Conservation (phyloP, 2,329 filamentous ascomycete genomes). For the Arthroderma uncinatum region DNA sequence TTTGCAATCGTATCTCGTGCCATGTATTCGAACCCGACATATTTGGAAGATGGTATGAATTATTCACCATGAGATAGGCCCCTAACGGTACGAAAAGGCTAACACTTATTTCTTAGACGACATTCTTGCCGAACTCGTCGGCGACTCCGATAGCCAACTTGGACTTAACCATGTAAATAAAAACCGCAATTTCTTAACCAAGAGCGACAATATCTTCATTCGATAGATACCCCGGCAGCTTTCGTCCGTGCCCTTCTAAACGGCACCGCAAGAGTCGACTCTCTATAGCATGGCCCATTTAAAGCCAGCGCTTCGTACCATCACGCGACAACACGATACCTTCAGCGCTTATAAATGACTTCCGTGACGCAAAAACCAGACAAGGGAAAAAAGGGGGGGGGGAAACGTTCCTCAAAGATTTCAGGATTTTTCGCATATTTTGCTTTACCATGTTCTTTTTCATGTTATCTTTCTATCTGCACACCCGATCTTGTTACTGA, state of each 20-base stretch:
- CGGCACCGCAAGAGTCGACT: neutral
- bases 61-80: neutral
- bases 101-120: constrained; percentile 28
- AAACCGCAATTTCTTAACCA: constrained; percentile 47
- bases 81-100: neutral
- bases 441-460: neutral
- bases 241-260: neutral
- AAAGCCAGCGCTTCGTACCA: neutral
- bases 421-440: neutral
- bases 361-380: neutral
- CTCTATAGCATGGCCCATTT: neutral
- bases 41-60: constrained; percentile 73
- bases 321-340: neutral
- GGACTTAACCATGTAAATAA: constrained; percentile 55
- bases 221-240: constrained; percentile 31
- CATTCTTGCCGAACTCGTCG: constrained; percentile 47
- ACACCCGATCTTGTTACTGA: neutral
- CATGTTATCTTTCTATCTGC: neutral
- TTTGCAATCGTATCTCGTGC: constrained; percentile 67
- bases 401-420: neutral
- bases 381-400: neutral
- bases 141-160: constrained; percentile 69
- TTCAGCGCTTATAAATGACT: neutral
- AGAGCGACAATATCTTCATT: constrained; percentile 55
- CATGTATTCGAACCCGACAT: constrained; percentile 65